phyloP scores from a whole-genome alignment of 139 green algal genomes.

The Limnomonas spitsbergensis region DNA sequence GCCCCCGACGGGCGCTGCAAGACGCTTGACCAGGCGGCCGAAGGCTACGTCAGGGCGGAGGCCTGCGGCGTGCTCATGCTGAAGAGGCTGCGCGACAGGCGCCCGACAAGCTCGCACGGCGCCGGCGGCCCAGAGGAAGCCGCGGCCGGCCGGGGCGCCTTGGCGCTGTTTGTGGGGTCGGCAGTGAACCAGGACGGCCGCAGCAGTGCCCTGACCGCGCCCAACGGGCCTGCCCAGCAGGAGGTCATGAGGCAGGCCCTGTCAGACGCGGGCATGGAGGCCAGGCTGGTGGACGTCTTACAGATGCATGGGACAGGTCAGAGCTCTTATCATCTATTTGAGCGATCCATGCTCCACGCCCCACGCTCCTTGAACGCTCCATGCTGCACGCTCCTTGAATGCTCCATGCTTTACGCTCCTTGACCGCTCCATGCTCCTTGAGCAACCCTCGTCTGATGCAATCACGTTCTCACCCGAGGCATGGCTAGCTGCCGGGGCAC shows the following conservation, averaged over 20 bases:
- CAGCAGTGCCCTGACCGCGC: constrained; percentile 78
- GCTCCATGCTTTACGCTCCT: no score
- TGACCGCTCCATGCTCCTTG: no score
- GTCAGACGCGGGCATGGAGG: constrained; percentile 27
- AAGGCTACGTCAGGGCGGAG: constrained; percentile 79
- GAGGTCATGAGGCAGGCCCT: constrained; percentile 62
- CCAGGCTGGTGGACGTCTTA: not conserved
- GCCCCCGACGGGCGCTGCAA: constrained; percentile 78
- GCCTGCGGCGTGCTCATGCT: constrained; percentile 22
- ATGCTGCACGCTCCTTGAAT: no score
- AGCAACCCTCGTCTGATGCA: no score
- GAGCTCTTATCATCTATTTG: no score
- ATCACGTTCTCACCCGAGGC: no score
- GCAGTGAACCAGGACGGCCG: constrained; percentile 82
- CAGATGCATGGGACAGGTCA: constrained; percentile 77
- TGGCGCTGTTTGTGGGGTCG: constrained; percentile 28
- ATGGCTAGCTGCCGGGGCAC: no score
- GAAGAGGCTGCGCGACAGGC: not conserved
- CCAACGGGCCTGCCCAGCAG: constrained; percentile 83
- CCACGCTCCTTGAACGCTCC: not conserved
- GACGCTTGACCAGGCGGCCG: constrained; percentile 76
- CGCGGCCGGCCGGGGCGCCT: not conserved
- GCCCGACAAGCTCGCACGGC: not conserved
- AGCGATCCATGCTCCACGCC: no score
- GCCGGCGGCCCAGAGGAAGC: not conserved